Conservation (phyloP, 345 rosid species). For the Jatropha curcas region DNA sequence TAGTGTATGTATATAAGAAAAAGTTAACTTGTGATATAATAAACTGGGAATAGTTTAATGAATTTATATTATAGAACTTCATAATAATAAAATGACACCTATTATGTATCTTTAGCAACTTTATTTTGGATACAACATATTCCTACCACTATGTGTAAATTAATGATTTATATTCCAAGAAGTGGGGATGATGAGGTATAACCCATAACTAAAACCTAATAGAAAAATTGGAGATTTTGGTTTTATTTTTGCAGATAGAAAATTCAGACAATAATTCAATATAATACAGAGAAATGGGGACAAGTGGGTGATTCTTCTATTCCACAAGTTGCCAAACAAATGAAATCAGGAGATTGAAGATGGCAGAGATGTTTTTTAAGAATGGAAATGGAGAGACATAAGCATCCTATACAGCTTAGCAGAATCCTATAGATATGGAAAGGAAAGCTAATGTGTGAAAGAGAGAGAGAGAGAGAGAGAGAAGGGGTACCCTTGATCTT, state of each 20-base stretch:
- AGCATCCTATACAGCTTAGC: constrained; percentile 14
- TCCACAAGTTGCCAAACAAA: constrained; percentile 29
- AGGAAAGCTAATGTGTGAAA: constrained; percentile 24
- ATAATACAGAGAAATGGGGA: background rate
- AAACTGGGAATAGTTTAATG: no score
- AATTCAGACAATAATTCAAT: background rate
- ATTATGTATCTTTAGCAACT: no score
- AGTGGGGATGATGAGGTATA: constrained; percentile 13
- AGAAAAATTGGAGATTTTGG: background rate
- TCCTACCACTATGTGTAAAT: background rate
- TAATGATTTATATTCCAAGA: background rate
- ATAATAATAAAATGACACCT: no score
- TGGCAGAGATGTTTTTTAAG: background rate
- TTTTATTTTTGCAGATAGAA: background rate
- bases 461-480: background rate
- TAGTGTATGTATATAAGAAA: no score
- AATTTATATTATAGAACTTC: no score
- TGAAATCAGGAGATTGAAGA: background rate
- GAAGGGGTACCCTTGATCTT: background rate
- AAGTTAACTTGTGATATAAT: no score
- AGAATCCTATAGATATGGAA: constrained; percentile 30
- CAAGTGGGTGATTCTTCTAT: constrained; percentile 2
- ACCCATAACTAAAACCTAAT: constrained; percentile 4
- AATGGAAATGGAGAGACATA: constrained; percentile 7
- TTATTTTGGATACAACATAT: background rate